These are phyloP conservation scores for Leccinum incarnatum DNA, from an alignment of 768 basidiomycete species.

Conservation along the genomic window DNA sequence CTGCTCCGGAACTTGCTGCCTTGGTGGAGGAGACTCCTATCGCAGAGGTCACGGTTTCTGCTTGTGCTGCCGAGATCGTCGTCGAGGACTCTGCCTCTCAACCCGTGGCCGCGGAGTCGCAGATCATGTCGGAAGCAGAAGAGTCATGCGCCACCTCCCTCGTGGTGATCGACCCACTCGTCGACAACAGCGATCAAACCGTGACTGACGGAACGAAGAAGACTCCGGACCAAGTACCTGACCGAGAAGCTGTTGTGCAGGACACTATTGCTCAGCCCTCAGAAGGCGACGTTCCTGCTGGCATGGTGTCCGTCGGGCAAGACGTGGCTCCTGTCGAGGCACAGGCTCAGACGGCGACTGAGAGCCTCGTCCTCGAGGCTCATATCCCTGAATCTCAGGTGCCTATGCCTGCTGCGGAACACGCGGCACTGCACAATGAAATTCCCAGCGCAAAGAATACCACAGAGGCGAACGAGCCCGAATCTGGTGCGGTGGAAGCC, in stretches of 20 bases:
- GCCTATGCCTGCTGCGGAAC: conserved; percentile 1
- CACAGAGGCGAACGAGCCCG: neutral
- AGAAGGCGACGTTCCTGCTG: neutral
- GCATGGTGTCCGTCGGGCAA: neutral
- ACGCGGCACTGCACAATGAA: conserved; percentile 4
- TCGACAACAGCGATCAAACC: neutral
- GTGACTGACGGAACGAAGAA: neutral
- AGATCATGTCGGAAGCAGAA: neutral
- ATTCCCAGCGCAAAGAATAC: neutral
- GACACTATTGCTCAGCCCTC: neutral
- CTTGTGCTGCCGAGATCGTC: neutral
- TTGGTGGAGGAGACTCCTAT: conserved; percentile 19
- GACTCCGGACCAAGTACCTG: conserved; percentile 6
- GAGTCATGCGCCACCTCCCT: neutral
- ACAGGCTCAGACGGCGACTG: conserved; percentile 2
- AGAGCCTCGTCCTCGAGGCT: neutral
- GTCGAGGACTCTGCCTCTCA: neutral
- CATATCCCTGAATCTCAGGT: neutral
- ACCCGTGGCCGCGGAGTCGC: conserved; percentile 7
- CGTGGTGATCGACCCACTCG: neutral
- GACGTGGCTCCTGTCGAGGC: neutral
- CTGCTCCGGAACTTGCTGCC: conserved; percentile 8
- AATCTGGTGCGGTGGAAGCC: neutral
- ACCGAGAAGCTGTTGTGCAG: conserved; percentile 1
- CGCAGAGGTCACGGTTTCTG: conserved; percentile 2